A percentile compares a stretch with the other conserved stretches of the same genome.
phyloP scores from a whole-genome alignment of 345 rosid species.

The Adansonia digitata region DNA sequence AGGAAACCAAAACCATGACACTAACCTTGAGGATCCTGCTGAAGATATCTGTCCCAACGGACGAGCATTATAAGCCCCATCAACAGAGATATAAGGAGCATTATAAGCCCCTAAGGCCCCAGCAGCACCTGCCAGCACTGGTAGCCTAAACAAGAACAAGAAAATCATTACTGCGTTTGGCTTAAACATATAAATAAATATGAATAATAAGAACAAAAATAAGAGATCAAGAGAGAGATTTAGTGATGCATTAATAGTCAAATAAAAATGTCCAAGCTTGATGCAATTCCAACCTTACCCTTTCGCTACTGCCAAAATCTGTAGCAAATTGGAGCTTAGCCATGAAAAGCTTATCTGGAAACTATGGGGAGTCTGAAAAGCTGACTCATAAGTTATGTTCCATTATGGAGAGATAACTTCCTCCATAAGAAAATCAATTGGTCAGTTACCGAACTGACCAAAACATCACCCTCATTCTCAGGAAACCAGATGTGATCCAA shows the following conservation, averaged over 20 bases:
- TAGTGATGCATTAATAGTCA: background rate
- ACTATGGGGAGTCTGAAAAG: background rate
- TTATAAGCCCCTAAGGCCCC: constrained; percentile 83
- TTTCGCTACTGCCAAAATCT: background rate
- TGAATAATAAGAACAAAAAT: background rate
- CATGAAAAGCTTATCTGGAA: background rate
- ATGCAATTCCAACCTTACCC: background rate
- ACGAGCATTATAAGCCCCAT: constrained; percentile 64
- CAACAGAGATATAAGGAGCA: constrained; percentile 67
- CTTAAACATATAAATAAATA: background rate
- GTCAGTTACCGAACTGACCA: background rate
- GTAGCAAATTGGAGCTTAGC: background rate
- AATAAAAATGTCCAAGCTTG: background rate
- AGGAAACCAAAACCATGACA: background rate
- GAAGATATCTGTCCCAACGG: constrained; percentile 54
- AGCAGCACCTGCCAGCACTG: constrained; percentile 73
- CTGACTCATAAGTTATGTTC: background rate
- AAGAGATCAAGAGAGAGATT: background rate
- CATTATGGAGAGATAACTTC: background rate
- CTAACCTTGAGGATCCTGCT: constrained; percentile 55
- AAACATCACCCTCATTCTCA: background rate
- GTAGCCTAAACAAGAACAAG: constrained; percentile 53
- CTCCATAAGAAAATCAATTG: background rate
- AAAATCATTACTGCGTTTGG: background rate
- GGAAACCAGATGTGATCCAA: background rate